Evolutionary conservation across 1,284 basidiomycete species (phyloP), one percentile per base, ranked within the genome.

Genomic region (Volvariella surrecta): DNA sequence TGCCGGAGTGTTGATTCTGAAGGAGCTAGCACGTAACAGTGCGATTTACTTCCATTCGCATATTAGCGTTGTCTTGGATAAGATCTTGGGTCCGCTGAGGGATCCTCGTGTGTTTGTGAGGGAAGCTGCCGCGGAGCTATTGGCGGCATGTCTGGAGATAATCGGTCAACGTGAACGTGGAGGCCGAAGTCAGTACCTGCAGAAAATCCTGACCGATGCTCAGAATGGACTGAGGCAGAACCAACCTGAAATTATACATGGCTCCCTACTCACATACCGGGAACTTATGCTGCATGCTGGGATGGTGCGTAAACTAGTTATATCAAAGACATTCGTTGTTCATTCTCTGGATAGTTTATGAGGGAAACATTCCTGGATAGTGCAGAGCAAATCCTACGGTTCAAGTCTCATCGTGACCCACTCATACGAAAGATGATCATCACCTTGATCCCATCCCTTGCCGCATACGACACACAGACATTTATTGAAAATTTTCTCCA

Each of bases 371-470:
- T 93, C 57, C 66, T 87, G 39, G 83, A 89, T 51, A 87, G 89
- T 7, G 92, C 92, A 49, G 94, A 98, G 50, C 84, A 90, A 52
- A 92, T 98, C 41, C 72, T 99, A 37, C 79, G 80, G 35, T 93
- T 92, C 68, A 84, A 84, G 58, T 79, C 84, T n/a, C 86, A 90
- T 59, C 77, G 89, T 51, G 94, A 98, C 55, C 68, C 77, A 16
- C 76, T 90, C 24, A 86, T 98, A 45, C 80, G 91, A 44, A 89
- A 90, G 63, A 90, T 91, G 64, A 92, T 97, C 48, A 93, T 97
- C 55, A 87, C 89, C 1, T 76, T 97, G 53, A 93, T 97, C 39
- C 93, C 94, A 0, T 89, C 87, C 4, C 78, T 97, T 53, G 93
- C 93, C n/a, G 82, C 85, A 1, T 98, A 96, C 60, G 91, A 97